These are phyloP conservation scores for Phytomonas sp. DNA, from an alignment of 208 protist species.

Conservation along the genomic window DNA sequence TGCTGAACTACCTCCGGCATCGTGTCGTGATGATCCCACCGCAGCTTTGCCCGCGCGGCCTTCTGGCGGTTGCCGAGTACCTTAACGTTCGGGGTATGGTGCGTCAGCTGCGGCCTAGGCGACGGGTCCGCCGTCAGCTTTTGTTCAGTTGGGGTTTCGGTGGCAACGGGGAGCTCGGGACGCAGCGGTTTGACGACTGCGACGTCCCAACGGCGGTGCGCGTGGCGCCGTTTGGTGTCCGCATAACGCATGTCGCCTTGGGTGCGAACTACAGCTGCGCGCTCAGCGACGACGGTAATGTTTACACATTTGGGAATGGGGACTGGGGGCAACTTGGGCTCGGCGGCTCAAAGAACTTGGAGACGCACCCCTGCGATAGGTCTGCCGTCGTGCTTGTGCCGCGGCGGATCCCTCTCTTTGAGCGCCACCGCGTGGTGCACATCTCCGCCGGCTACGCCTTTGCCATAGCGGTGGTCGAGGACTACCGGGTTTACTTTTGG, in stretches of 20 bases:
- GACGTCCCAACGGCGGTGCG: constrained; percentile 44
- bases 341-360: constrained; percentile 26
- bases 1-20: constrained; percentile 81
- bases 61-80: constrained; percentile 75
- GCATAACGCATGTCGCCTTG: constrained; percentile 63
- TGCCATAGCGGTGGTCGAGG: constrained; percentile 61
- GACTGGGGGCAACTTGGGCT: constrained; percentile 85
- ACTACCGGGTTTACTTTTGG: constrained; percentile 83
- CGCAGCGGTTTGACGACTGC: constrained; percentile 48
- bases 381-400: constrained; percentile 45
- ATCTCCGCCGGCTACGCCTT: constrained; percentile 77
- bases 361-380: constrained; percentile 30
- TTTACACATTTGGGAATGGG: constrained; percentile 77
- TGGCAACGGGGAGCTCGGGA: constrained; percentile 70
- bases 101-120: constrained; percentile 28
- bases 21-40: constrained; percentile 51
- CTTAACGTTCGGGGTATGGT: constrained; percentile 57
- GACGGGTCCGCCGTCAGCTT: constrained; percentile 29
- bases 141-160: constrained; percentile 82
- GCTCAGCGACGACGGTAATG: constrained; percentile 39
- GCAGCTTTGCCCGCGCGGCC: constrained; percentile 27
- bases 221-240: constrained; percentile 50
- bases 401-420: constrained; percentile 65
- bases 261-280: constrained; percentile 81
- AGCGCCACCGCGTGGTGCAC: constrained; percentile 35